Conservation (phyloP, 140 eudicot genomes). For the Cichorium intybus region DNA sequence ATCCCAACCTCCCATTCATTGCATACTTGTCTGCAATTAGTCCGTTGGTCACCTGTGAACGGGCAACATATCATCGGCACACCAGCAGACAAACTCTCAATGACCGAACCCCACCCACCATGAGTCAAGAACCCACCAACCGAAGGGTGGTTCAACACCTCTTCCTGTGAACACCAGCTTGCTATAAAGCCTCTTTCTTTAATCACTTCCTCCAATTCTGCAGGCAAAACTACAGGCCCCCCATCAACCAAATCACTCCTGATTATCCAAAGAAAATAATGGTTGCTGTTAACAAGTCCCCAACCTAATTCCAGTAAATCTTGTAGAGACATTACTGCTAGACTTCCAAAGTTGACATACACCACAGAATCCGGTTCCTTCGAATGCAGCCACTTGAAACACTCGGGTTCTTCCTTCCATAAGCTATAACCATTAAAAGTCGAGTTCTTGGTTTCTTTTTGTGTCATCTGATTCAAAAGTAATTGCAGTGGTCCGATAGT, state of each 20-base stretch:
- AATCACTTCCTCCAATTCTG: conserved; percentile 5
- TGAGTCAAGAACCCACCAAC: conserved; percentile 37
- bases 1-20: conserved; percentile 25
- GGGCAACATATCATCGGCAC: conserved; percentile 36
- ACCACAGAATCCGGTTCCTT: conserved; percentile 31
- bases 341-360: conserved; percentile 33
- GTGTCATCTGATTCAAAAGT: conserved; percentile 8
- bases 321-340: conserved; percentile 13
- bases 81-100: conserved; percentile 34
- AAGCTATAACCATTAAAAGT: conserved; percentile 21
- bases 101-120: conserved; percentile 36
- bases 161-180: conserved; percentile 36
- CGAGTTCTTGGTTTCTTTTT: background rate
- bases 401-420: conserved; percentile 37
- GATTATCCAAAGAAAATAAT: conserved; percentile 30
- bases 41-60: conserved; percentile 15
- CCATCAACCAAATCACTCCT: conserved; percentile 28
- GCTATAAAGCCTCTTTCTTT: conserved; percentile 17
- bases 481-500: conserved; percentile 26
- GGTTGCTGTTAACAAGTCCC: conserved; percentile 37
- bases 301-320: conserved; percentile 28
- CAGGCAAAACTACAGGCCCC: conserved; percentile 3
- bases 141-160: conserved; percentile 31
- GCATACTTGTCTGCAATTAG: conserved; percentile 25
- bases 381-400: conserved; percentile 31